Base-by-base conservation (phyloP, 306 rosid species). In the Senna siamea region DNA sequence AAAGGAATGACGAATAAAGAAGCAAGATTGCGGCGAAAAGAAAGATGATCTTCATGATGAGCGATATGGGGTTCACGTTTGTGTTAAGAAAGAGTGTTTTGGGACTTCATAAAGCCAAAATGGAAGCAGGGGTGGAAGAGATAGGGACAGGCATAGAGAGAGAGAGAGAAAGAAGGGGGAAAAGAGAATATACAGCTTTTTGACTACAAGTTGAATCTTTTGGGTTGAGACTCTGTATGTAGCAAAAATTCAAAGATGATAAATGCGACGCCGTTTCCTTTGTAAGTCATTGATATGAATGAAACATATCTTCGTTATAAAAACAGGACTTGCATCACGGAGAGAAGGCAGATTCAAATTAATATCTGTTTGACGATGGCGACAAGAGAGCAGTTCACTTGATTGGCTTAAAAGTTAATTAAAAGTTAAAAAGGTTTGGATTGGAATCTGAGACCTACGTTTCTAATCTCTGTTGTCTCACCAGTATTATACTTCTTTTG, bases 161-260 rank as follows among this genome's bases (percentile, higher is more conserved):
- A 46, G 55, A 30, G 20, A 15, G 66, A 46, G 22, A 9, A 18
- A n/a, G 60, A 12, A 20, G n/a, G n/a, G 62, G 12, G 62, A 56
- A n/a, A 15, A 12, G 17, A 5, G 64, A 13, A 22, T 28, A 9
- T 17, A 66, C 40, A 60, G 60, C 62, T 57, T 79, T 70, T 83
- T 79, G 87, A 79, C 83, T 34, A 40, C 70, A 35, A 0, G 83
- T 69, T 61, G 54, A 64, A 55, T 53, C 56, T 37, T 41, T 12
- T 19, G 6, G 6, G n/a, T n/a, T n/a, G n/a, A n/a, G n/a, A n/a
- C n/a, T n/a, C n/a, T 65, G 10, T 23, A 15, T 46, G 23, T 8
- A 26, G 30, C 30, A 26, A 26, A 20, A 18, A 1, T 30, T 60
- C 26, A 35, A n/a, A n/a, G n/a, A n/a, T n/a, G n/a, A n/a, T n/a